Base-by-base conservation (phyloP, 192 early-diverging fungal species). In the Coemansia sp. region DNA sequence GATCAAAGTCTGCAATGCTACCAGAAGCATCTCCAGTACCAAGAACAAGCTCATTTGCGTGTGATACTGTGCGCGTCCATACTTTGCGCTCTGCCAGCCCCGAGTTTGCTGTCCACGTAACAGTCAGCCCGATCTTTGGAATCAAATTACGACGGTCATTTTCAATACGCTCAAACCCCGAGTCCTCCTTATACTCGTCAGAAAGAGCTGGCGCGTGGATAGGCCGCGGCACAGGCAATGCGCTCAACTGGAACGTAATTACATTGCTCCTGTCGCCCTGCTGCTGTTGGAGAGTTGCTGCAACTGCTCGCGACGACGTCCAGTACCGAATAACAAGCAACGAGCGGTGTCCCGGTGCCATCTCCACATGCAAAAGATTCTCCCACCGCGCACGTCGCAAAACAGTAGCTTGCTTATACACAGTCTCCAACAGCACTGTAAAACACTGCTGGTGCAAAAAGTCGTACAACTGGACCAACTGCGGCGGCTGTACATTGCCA, bases 401-500 rank as follows among this genome's bases (percentile, higher is more conserved):
- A 2, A 69, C 70, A 21, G 63, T 22, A 0, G 87, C 83, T 75
- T 91, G 88, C 45, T 83, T 79, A 38, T 77, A 77, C n/a, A 94
- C 66, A 8, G 87, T 82, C 45, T 93, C 90, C 9, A 93, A 71
- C 60, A 89, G 83, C 21, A 89, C 75, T 7, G 84, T 87, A 14
- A 88, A 74, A 41, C 86, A 84, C 19, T 89, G 83, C 32, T 79
- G 74, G 43, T 92, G 88, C 57, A 94, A 51, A 75, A 88, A 90
- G 62, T 91, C 87, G 59, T 92, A 92, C 32, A 94, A 72, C 32
- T 82, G 84, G 2, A 89, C 82, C 23, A 94, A 83, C 23, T 89
- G 88, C 11, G 87, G 83, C 29, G 84, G 81, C 6, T 70, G 65
- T 0, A 75, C 10, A 14, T 32, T 17, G 23, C 23, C 3, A 58